Evolutionary conservation across 192 early-diverging fungal species (phyloP), one percentile per base, ranked within the genome.

Genomic region (Backusella australiensis): DNA sequence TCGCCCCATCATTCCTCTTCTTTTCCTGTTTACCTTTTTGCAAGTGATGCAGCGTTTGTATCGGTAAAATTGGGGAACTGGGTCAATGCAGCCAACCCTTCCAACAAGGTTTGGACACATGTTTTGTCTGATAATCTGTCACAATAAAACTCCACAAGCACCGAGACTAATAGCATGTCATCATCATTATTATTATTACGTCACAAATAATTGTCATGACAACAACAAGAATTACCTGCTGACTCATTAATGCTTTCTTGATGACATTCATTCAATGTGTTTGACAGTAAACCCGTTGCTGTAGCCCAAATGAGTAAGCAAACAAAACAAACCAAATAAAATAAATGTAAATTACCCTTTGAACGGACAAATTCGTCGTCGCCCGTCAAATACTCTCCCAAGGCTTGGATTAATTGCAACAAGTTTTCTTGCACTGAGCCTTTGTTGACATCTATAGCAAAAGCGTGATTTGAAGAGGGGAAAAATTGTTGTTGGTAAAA

Each of bases 361-460:
- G 94, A 92, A 73, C 97, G 92, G 38, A 91, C 87, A 73, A 91
- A 92, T n/a, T 92, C 91, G 67, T 97, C 96, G 11, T 91, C 87
- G 80, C 86, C 91, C 4, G 94, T 95, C 69, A 97, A 80, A 59
- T 90, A 89, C 39, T 89, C 84, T 1, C 93, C 94, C 26, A 97
- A 89, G 44, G 85, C 80, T 81, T 94, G 91, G 26, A 98, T 95
- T n/a, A 97, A 80, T 74, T 85, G 81, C 19, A 96, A 81, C 32
- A 96, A 80, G 34, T 89, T 91, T 14, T 79, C 69, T 72, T 92
- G 90, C 44, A 86, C 88, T 36, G 73, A 78, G 23, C 80, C 82
- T 26, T 38, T 19, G 65, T 83, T 77, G 23, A 83, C 66, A 67
- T 52, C 82, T 83, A 38, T 34, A 67, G 44, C n/a, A 56, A 32